Base-by-base conservation (phyloP, 495 filamentous ascomycete species). In the Lophiotrema nucula region DNA sequence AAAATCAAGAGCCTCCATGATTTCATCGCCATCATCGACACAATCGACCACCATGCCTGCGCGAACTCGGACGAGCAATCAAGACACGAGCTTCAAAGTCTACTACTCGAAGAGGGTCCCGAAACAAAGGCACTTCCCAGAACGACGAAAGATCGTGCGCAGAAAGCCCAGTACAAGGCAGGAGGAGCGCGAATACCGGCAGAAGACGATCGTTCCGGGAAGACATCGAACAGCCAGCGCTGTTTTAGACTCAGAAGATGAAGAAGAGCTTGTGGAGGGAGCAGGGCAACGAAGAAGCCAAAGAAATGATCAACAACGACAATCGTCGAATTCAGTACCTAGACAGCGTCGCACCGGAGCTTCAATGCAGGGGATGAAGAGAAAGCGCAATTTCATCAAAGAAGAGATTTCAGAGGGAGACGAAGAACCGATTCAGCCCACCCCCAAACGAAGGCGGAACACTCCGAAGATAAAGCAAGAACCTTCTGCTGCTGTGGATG, bases 21-120 rank as follows among this genome's bases (percentile, higher is more conserved):
- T n/a, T n/a, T n/a, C n/a, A n/a, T 8, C 45, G 10, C 10, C 45
- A 24, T 27, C 45, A 10, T 24, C 45, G 11, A 15, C 25, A 43
- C 50, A 3, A 43, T 19, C 50, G 44, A 35, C 58, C 21, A 55
- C 24, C n/a, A 63, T 63, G 60, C 45, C 60, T 1, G 25, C 51
- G 22, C 3, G 31, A n/a, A 63, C 60, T 6, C 46, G 60, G 12
- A 46, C 15, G 25, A 46, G 35, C 53, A 63, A 63, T 27, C 22
- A 58, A 19, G 35, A 58, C 19, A 33, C 53, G 15, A 16, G 47
- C 4, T 58, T 33, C 43, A 63, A 47, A 26, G 60, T 58, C 26
- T 58, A 51, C 41, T 63, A 63, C 28, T 41, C 46, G 16, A 63
- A 53, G 19, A 63, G 53, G 25, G 35, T 53, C 4, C 47, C 53